Evolutionary conservation across 805 yeast species (phyloP), one percentile per base, ranked within the genome.

Genomic region (Candida pseudofarinosa): DNA sequence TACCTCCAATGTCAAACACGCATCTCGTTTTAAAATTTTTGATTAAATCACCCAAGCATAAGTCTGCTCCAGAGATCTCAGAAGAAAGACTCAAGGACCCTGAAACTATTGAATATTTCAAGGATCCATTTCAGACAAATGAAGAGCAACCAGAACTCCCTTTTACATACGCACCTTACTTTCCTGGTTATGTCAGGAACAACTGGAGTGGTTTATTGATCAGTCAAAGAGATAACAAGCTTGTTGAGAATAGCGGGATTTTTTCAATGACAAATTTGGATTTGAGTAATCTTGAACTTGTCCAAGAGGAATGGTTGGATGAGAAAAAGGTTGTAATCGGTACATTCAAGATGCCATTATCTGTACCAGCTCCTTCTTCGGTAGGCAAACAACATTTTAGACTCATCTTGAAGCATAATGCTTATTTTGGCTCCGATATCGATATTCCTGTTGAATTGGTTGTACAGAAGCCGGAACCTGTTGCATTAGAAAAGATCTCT

Each of bases 371-470:
- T 13, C 97, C 98, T n/a, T 75, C 74, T 15, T 74, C 74, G 43
- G 67, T 68, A 14, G 96, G 95, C 35, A 69, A 66, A 34, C 79
- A 67, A 56, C 81, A 79, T 50, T 87, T 87, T 71, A 77, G 89
- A 65, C 69, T 90, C 14, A 65, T 81, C 18, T 62, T 91, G 56
- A 80, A 81, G 56, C 83, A 85, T 42, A 76, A 85, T 41, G 81
- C 85, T 36, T 90, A 88, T 61, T 88, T 87, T 60, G 96, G 96
- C 4, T 65, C 79, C 15, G 97, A 91, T 59, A 60, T 88, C 18
- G 88, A 83, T 50, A 75, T 83, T 47, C 84, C 90, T 7, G 63
- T 88, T 38, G 67, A 68, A 18, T 76, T 90, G 83, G 70, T 76
- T n/a, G 95, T 90, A 30, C 72, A 77, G 52, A 73, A 78, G 17